Conservation (phyloP, 2,329 filamentous ascomycete genomes). For the Pseudogymnoascus sp. region DNA sequence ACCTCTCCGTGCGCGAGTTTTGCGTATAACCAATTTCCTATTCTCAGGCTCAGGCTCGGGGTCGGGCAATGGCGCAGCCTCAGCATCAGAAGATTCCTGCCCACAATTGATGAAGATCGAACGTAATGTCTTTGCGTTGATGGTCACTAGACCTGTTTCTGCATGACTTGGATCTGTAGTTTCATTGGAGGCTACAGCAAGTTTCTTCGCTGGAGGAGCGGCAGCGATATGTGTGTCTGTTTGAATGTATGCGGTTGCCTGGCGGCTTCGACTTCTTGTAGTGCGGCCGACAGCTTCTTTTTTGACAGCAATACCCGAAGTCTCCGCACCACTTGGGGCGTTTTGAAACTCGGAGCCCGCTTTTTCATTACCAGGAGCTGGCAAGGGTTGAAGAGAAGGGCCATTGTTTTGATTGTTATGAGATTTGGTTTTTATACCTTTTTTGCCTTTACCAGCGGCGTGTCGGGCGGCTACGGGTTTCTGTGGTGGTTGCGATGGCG, state of each 20-base stretch:
- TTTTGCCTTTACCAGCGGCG: neutral
- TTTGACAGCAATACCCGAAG: neutral
- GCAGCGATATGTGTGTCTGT: neutral
- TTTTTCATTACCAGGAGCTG: neutral
- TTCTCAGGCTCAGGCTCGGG: no score
- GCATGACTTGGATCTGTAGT: neutral
- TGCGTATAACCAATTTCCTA: neutral
- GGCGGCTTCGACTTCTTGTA: neutral
- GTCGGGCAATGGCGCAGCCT: neutral
- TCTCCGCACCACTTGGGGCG: conserved; percentile 6
- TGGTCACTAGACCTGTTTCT: neutral
- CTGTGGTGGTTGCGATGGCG: neutral
- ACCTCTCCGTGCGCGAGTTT: neutral
- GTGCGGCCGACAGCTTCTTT: neutral
- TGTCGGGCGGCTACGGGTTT: neutral
- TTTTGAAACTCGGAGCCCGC: neutral
- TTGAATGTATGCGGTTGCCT: neutral
- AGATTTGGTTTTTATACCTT: neutral
- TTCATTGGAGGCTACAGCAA: neutral
- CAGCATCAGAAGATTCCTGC: neutral
- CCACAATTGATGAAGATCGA: neutral
- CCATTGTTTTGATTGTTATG: neutral
- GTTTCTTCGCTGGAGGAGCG: neutral
- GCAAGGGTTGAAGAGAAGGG: neutral
- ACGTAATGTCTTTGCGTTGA: neutral